Percentiles rank a stretch among this genome's conserved stretches.
phyloP scores from a whole-genome alignment of 2,329 filamentous ascomycete species.

The Bipolaris victoriae region DNA sequence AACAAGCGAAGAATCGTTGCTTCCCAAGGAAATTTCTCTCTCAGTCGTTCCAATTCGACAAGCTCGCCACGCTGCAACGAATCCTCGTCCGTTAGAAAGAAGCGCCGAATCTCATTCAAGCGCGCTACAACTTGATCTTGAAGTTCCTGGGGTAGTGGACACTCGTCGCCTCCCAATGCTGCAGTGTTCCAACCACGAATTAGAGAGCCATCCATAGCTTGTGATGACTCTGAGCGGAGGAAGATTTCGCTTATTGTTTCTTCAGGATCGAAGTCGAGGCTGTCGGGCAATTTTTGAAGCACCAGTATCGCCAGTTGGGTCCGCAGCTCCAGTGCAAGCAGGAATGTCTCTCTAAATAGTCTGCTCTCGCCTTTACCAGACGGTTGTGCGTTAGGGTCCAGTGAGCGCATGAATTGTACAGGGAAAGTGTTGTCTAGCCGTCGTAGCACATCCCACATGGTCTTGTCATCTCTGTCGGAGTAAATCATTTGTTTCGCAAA shows the following conservation, averaged over 20 bases:
- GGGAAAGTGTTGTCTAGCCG: conserved; percentile 47
- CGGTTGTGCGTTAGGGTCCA: conserved; percentile 18
- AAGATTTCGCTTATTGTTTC: conserved; percentile 53
- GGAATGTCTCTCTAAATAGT: conserved; percentile 53
- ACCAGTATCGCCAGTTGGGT: conserved; percentile 61
- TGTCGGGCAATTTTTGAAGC: conserved; percentile 43
- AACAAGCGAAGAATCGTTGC: conserved; percentile 54
- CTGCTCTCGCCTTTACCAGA: conserved; percentile 47
- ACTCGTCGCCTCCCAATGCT: conserved; percentile 48
- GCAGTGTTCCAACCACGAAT: conserved; percentile 47
- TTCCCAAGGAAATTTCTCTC: conserved; percentile 57
- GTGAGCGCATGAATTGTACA: conserved; percentile 37
- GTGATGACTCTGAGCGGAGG: conserved; percentile 30
- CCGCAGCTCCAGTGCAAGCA: conserved; percentile 60
- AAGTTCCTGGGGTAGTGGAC: conserved; percentile 45
- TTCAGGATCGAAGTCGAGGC: conserved; percentile 49
- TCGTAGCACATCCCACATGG: conserved; percentile 39
- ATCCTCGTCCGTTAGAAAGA: conserved; percentile 44
- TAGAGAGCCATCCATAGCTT: conserved; percentile 13
- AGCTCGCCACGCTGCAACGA: conserved; percentile 34
- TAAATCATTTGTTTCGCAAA: conserved; percentile 50
- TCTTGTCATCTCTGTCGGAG: conserved; percentile 34
- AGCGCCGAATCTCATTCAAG: conserved; percentile 46
- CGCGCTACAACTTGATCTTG: conserved; percentile 46
- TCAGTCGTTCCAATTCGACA: conserved; percentile 54